These are phyloP conservation scores for Shiraia sp. DNA, from an alignment of 2,329 filamentous ascomycete species.

Conservation along the genomic window DNA sequence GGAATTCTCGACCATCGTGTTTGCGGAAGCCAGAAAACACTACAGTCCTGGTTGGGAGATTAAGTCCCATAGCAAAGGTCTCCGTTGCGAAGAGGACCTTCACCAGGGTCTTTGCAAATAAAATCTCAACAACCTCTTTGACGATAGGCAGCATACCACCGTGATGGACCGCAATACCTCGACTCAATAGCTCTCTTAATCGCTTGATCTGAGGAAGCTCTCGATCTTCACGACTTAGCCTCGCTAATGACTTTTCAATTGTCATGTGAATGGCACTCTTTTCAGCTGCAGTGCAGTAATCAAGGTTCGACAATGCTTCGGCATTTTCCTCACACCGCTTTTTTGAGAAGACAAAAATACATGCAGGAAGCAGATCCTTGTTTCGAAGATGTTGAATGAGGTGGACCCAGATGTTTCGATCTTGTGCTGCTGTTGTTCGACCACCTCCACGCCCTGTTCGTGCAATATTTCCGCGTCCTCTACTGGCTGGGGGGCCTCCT, in stretches of 20 bases:
- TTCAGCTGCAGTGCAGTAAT: conserved; percentile 90
- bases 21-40: conserved; percentile 98
- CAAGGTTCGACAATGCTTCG: conserved; percentile 89
- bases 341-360: conserved; percentile 99
- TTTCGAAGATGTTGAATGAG: conserved; percentile 90
- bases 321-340: conserved; percentile 97
- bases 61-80: conserved; percentile 98
- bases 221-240: conserved; percentile 87
- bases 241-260: conserved; percentile 90
- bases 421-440: conserved; percentile 86
- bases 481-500: conserved; percentile 58
- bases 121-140: conserved; percentile 95
- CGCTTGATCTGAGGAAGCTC: conserved; percentile 89
- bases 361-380: conserved; percentile 82
- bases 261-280: conserved; percentile 98
- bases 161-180: conserved; percentile 95
- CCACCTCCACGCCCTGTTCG: conserved; percentile 83
- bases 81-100: conserved; percentile 98
- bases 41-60: conserved; percentile 91
- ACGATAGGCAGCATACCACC: conserved; percentile 93
- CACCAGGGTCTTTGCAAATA: conserved; percentile 92
- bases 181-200: conserved; percentile 78
- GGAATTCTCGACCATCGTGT: conserved; percentile 89
- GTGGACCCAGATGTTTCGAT: conserved; percentile 96
- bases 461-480: conserved; percentile 82